Base-by-base conservation (phyloP, 2,329 filamentous ascomycete genomes). In the Stachybotrys chartarum region DNA sequence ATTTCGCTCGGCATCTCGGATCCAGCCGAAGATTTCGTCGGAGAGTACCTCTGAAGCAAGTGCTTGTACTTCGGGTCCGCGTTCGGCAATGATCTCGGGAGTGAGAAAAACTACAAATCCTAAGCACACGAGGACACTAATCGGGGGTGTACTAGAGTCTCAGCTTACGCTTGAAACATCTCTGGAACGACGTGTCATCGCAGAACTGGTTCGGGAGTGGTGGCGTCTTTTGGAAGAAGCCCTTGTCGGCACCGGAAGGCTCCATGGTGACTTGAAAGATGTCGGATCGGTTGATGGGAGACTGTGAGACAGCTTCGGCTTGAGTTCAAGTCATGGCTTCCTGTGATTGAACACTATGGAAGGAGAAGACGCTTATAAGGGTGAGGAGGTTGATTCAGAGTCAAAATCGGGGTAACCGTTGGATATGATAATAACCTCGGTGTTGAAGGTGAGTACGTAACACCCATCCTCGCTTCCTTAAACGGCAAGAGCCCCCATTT, bases 1-100 rank as follows among this genome's bases (percentile, higher is more conserved):
- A 59, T 87, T 85, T 47, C 73, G 76, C 67, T 90, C 87, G 0
- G 86, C 81, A 64, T 90, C 83, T 0, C 80, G 79, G 17, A 86
- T 68, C 70, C 77, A 82, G 58, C 76, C 66, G 49, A 87, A 78
- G n/a, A 85, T 70, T 50, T 75, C 66, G 18, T 78, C 75, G 0
- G 78, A 75, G 30, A 87, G 68, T 10, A 84, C 79, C 31, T 80
- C 74, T 17, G 77, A 68, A 48, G 77, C 81, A 32, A 85, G 73
- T 8, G 69, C 63, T 7, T 72, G 67, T 12, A 82, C 68, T 55
- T 80, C 78, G 3, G 71, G 67, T 51, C 70, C 67, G 42, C 76
- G 72, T 39, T 72, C 60, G 1, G 65, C 63, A 16, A 71, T 64
- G 6, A 81, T 58, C 1, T 70, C 57, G 3, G 60, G 53, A 1